Conservation (phyloP, 148 eudicot genomes). For the Spergularia marina region DNA sequence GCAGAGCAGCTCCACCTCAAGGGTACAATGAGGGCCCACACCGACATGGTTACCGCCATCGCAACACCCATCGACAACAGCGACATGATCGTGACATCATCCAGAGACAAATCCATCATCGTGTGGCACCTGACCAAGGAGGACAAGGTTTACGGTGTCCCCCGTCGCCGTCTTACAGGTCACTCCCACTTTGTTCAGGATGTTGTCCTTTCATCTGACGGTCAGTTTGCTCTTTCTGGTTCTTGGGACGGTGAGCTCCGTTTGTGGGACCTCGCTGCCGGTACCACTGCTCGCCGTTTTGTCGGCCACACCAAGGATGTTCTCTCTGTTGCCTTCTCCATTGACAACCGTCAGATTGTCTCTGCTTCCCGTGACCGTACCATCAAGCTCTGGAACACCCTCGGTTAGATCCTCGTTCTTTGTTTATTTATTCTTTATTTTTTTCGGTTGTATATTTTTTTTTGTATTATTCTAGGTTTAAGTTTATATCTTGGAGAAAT, state of each 20-base stretch:
- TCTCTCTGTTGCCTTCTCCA: conserved; percentile 77
- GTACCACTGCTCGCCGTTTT: conserved; percentile 73
- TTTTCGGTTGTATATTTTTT: too few species aligned
- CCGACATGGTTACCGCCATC: conserved; percentile 61
- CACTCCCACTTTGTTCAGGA: conserved; percentile 84
- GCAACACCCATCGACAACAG: conserved; percentile 59
- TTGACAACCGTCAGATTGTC: conserved; percentile 90
- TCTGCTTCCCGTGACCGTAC: conserved; percentile 74
- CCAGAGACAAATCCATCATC: conserved; percentile 55
- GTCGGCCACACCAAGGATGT: conserved; percentile 89
- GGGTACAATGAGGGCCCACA: conserved; percentile 62
- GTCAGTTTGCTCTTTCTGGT: conserved; percentile 80
- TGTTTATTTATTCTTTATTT: background rate
- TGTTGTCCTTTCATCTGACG: conserved; percentile 78
- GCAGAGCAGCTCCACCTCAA: conserved; percentile 39
- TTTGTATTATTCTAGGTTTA: too few species aligned
- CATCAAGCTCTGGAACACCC: conserved; percentile 92
- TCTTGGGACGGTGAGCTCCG: conserved; percentile 91
- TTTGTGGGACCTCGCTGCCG: conserved; percentile 74
- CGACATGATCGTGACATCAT: conserved; percentile 52
- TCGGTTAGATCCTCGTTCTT: conserved; percentile 31
- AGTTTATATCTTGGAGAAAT: too few species aligned
- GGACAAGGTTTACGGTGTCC: conserved; percentile 48
- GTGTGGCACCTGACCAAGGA: conserved; percentile 48
- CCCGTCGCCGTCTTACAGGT: conserved; percentile 68